A percentile compares a stretch with the other conserved stretches of the same genome.
Conservation (phyloP, 2,329 filamentous ascomycete genomes). For the Ophioceras dolichostomum region DNA sequence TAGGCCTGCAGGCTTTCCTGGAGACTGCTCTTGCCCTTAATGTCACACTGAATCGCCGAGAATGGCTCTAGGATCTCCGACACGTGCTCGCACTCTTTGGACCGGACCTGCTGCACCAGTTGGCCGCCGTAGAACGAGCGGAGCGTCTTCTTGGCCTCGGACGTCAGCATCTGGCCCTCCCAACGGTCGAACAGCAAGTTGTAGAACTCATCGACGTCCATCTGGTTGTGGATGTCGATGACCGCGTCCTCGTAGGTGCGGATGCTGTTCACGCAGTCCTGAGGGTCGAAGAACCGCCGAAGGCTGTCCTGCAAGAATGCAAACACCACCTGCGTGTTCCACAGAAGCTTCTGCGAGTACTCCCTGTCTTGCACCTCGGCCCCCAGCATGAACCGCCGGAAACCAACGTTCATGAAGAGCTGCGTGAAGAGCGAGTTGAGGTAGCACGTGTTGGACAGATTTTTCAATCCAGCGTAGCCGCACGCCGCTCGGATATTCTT, state of each 20-base stretch:
- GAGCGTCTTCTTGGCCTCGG: conserved; percentile 59
- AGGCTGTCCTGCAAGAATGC: conserved; percentile 75
- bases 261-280: conserved; percentile 60
- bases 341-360: conserved; percentile 54
- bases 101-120: conserved; percentile 88
- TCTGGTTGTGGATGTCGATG: conserved; percentile 82
- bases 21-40: conserved; percentile 78
- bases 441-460: conserved; percentile 94
- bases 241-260: conserved; percentile 69
- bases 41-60: conserved; percentile 89
- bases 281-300: conserved; percentile 60
- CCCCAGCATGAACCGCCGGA: conserved; percentile 71
- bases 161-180: conserved; percentile 64
- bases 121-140: conserved; percentile 83
- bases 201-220: conserved; percentile 98
- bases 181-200: conserved; percentile 85
- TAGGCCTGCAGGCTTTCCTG: conserved; percentile 89
- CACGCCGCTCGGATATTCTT: conserved; percentile 62
- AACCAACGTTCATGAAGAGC: conserved; percentile 87
- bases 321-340: conserved; percentile 72
- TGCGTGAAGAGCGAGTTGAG: conserved; percentile 91
- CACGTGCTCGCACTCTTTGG: conserved; percentile 86
- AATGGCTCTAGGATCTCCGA: conserved; percentile 86
- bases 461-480: conserved; percentile 81
- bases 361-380: conserved; percentile 42